These are phyloP conservation scores for Nicotiana otophora DNA, from an alignment of 257 asterid genomes.

Conservation along the genomic window DNA sequence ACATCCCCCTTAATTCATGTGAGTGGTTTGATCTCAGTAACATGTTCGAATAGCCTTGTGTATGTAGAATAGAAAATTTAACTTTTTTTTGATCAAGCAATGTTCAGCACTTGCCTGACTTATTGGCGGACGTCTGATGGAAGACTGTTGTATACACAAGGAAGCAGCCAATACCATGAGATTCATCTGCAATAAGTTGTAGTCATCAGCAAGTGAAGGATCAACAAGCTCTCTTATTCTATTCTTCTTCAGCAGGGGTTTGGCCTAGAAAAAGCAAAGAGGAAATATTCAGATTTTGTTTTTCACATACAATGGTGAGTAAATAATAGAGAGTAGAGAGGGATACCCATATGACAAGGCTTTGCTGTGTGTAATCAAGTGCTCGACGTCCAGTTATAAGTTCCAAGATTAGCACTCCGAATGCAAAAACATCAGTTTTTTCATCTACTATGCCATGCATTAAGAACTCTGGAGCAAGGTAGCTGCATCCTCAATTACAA, in stretches of 20 bases:
- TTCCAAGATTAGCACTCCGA: slow-evolving; percentile 73
- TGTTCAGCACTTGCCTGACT: slow-evolving; percentile 50
- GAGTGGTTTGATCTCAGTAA: background rate
- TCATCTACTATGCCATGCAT: slow-evolving; percentile 89
- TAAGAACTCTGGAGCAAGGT: slow-evolving; percentile 81
- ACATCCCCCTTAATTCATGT: background rate
- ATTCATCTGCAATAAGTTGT: slow-evolving; percentile 54
- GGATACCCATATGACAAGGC: slow-evolving; percentile 90
- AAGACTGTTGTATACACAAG: slow-evolving; percentile 66
- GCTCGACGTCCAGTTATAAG: slow-evolving; percentile 86
- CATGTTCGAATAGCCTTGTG: background rate
- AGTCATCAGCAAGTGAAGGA: slow-evolving; percentile 55
- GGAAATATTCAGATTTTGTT: background rate
- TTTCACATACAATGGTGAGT: background rate
- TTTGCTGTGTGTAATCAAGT: slow-evolving; percentile 77
- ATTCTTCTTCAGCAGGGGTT: slow-evolving; percentile 76
- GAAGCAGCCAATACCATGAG: slow-evolving; percentile 67
- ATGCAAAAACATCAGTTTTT: slow-evolving; percentile 78
- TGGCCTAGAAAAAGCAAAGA: slow-evolving; percentile 41
- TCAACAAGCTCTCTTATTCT: slow-evolving; percentile 67
- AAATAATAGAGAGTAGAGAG: background rate
- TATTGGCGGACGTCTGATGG: slow-evolving; percentile 64
- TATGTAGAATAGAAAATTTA: background rate
- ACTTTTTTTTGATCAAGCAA: background rate
- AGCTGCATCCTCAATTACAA: slow-evolving; percentile 30